Evolutionary conservation across 2,329 filamentous ascomycete genomes (phyloP), one percentile per base, ranked within the genome.

Genomic region (Plenodomus tracheiphilus): DNA sequence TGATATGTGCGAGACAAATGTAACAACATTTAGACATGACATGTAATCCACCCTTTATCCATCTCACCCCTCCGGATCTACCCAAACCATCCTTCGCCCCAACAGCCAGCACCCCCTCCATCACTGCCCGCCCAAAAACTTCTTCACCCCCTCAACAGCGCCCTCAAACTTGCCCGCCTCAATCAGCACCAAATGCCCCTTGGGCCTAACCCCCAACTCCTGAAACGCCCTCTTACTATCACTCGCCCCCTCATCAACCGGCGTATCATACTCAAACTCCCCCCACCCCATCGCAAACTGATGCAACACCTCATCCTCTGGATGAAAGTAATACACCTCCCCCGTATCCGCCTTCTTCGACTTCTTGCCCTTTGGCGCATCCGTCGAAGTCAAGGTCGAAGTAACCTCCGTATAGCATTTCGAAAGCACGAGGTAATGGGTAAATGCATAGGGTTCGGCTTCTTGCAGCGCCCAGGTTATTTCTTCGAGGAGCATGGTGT

Each of bases 201-300:
- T 84, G 32, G 92, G 85, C 77, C 86, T 87, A 63, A 99, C 87
- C 1, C 94, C 94, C 77, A 91, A 78, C 62, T 99, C 94, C 74
- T 96, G 91, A 74, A 99, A 99, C 1, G 92, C 90, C 53, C 94
- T 80, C 80, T 95, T 97, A 65, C 91, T 91, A 76, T 99, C 94
- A 45, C 91, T 88, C 54, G 87, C 84, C 4, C 86, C 84, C 60
- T 96, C 89, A 39, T 88, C 88, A 49, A 79, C 78, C 53, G 90
- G 85, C 70, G 89, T 93, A 39, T 86, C 88, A 72, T 91, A 96
- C 16, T 87, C 82, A 68, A 87, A 96, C 43, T 80, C 84, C 20
- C 85, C 88, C 56, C 82, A 78, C 13, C 84, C 90, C 34, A 84
- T 53, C 2, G 91, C 88, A 74, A 93, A 82, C 66, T 85, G 85